Conservation (phyloP, 176 grass and related monocot genomes). For the Eragrostis nindensis region DNA sequence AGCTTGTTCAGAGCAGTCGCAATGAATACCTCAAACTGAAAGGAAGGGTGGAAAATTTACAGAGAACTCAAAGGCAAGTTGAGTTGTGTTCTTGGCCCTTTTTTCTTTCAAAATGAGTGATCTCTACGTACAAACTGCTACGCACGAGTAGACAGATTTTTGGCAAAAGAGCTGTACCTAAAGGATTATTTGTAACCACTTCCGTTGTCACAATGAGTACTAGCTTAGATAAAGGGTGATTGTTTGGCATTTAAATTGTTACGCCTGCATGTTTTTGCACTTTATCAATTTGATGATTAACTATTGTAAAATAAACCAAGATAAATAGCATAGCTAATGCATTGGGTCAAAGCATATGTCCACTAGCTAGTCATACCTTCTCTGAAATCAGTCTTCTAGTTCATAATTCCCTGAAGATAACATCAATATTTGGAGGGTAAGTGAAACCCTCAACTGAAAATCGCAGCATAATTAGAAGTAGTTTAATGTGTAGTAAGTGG, state of each 20-base stretch:
- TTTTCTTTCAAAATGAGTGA: not conserved
- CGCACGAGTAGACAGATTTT: not conserved
- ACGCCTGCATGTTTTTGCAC: not conserved
- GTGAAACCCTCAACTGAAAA: not conserved
- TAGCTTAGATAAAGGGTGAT: not conserved
- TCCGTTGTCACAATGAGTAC: not conserved
- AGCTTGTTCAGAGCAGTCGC: conserved; percentile 80
- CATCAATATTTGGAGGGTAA: not conserved
- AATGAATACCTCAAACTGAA: conserved; percentile 88
- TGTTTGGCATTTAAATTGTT: not conserved
- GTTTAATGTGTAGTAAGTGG: not conserved
- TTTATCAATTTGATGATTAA: not conserved
- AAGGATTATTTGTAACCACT: not conserved
- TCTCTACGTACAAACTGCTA: not conserved
- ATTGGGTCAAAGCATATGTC: not conserved
- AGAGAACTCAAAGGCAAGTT: conserved; percentile 77
- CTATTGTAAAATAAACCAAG: not conserved
- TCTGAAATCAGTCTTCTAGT: not conserved
- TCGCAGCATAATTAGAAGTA: not conserved
- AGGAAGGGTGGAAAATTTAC: conserved; percentile 69
- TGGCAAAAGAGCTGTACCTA: not conserved
- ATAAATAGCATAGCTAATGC: not conserved
- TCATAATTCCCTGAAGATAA: not conserved
- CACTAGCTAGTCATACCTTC: not conserved
- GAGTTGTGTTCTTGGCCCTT: not conserved